Conservation (phyloP, 805 yeast genomes). For the Yarrowia osloensis region DNA sequence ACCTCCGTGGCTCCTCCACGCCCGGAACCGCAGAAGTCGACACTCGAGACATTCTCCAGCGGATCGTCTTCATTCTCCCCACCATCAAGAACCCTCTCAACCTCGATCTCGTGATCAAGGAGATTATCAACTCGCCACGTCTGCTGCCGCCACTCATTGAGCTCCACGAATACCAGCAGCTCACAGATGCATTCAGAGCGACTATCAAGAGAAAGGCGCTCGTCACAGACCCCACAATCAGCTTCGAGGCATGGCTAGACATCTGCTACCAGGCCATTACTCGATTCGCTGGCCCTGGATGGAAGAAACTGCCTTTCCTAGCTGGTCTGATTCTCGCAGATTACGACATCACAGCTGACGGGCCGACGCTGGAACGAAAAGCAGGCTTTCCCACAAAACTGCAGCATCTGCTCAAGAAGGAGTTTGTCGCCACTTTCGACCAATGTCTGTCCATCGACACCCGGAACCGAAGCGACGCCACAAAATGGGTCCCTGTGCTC, state of each 20-base stretch:
- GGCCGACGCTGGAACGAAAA: slow-evolving; percentile 2
- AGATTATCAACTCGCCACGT: slow-evolving; percentile 34
- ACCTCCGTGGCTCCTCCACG: slow-evolving; percentile 17
- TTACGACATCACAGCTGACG: slow-evolving; percentile 8
- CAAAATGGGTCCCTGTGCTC: slow-evolving; percentile 20
- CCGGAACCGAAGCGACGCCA: slow-evolving; percentile 9
- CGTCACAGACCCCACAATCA: slow-evolving; percentile 38
- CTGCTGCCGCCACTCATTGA: slow-evolving; percentile 31
- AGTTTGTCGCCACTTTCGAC: slow-evolving; percentile 16
- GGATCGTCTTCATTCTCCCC: slow-evolving; percentile 32
- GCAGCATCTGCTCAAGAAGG: slow-evolving; percentile 6
- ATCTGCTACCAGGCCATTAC: slow-evolving; percentile 31
- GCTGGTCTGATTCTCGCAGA: slow-evolving; percentile 33
- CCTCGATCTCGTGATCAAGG: slow-evolving; percentile 34
- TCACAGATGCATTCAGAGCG: slow-evolving; percentile 37
- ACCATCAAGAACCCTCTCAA: slow-evolving; percentile 37
- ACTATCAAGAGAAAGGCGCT: slow-evolving; percentile 35
- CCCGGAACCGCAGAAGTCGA: slow-evolving; percentile 22
- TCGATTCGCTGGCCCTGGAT: slow-evolving; percentile 16
- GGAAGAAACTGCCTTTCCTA: slow-evolving; percentile 36
- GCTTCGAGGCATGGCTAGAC: slow-evolving; percentile 34
- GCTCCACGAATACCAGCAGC: slow-evolving; percentile 13
- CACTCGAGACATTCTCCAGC: background rate
- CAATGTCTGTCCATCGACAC: slow-evolving; percentile 15
- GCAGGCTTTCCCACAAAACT: background rate